Conservation (phyloP, 2,329 filamentous ascomycete species). For the Fusarium mangiferae region DNA sequence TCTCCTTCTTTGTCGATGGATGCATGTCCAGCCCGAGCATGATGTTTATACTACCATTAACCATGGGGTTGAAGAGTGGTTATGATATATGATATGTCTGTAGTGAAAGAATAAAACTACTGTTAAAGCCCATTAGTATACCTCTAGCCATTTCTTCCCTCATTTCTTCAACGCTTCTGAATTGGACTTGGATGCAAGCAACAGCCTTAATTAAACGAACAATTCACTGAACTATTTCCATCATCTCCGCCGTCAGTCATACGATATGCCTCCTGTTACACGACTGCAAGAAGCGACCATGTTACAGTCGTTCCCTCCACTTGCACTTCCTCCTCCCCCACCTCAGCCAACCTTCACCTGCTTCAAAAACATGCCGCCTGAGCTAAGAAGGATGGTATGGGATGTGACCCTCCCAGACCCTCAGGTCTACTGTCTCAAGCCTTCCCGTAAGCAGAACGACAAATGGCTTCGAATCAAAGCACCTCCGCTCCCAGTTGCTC, state of each 20-base stretch:
- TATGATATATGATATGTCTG: neutral
- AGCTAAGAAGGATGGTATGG: neutral
- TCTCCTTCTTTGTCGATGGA: neutral
- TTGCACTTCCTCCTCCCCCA: neutral
- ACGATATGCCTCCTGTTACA: neutral
- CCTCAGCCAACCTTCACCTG: neutral
- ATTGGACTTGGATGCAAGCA: too few relatives aligned
- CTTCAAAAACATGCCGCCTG: neutral
- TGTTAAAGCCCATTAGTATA: neutral
- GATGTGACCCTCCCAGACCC: neutral
- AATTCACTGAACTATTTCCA: neutral
- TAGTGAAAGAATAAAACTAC: neutral
- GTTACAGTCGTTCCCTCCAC: neutral
- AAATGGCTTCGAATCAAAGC: neutral
- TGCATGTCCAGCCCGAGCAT: neutral
- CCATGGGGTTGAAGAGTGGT: neutral
- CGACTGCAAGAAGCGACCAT: neutral
- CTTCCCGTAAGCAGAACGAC: neutral
- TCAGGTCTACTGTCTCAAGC: neutral
- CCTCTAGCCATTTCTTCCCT: neutral
- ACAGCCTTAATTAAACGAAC: too few relatives aligned
- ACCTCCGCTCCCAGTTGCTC: neutral
- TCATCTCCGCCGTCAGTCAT: neutral
- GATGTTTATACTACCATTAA: neutral
- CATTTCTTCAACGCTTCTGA: neutral